Percentiles rank a stretch among this genome's conserved stretches.
phyloP scores from a whole-genome alignment of 108 stramenopile genomes.

The Aurantiochytrium sp. region DNA sequence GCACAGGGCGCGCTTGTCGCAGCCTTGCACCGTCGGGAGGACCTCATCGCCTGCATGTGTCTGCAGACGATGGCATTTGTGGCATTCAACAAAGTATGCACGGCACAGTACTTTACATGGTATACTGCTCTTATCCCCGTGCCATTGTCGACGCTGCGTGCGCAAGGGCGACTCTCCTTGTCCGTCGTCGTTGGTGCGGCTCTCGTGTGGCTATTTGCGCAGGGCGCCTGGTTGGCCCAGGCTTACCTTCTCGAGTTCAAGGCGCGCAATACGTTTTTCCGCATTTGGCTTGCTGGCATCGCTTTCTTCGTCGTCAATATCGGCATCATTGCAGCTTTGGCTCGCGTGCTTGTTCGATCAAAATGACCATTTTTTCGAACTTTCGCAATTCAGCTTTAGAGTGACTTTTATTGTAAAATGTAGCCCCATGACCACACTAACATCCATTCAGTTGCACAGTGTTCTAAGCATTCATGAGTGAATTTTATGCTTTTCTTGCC shows the following conservation, averaged over 20 bases:
- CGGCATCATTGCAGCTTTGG: not conserved
- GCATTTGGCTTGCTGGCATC: conserved; percentile 34
- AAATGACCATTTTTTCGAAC: not conserved
- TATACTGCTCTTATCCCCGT: conserved; percentile 56
- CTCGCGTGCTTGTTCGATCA: not conserved
- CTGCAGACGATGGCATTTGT: conserved; percentile 90
- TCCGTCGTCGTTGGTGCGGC: not conserved
- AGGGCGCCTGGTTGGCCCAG: conserved; percentile 31
- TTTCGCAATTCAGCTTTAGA: not conserved
- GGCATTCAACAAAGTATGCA: conserved; percentile 94
- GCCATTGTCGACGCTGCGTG: not conserved
- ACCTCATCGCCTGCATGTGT: not conserved
- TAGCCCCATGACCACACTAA: not conserved
- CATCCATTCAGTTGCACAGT: too few relatives aligned
- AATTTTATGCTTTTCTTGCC: too few relatives aligned
- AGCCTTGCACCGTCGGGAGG: conserved; percentile 54
- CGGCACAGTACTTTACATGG: conserved; percentile 97
- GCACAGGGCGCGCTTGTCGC: conserved; percentile 30
- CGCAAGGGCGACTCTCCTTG: not conserved
- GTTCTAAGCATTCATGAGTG: too few relatives aligned
- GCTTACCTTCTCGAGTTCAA: conserved; percentile 41
- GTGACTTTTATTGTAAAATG: not conserved
- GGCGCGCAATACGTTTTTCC: conserved; percentile 31
- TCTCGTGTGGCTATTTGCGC: conserved; percentile 22
- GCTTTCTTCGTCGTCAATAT: conserved; percentile 31